Evolutionary conservation across 2,329 filamentous ascomycete genomes (phyloP).

Genomic region (Calonectria honghensis): DNA sequence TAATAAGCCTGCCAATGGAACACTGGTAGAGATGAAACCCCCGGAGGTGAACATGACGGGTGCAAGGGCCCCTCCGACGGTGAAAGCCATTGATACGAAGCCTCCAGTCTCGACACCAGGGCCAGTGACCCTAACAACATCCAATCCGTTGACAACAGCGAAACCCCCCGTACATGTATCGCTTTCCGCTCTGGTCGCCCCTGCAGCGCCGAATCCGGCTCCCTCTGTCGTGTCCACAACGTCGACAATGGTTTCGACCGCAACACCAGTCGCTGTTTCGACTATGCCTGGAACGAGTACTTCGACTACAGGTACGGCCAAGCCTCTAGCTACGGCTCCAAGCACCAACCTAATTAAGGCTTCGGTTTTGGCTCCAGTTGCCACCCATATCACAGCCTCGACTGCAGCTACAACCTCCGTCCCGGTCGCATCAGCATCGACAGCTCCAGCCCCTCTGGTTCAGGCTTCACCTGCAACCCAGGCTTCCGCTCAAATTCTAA

Average conservation of each 20-base stretch:
- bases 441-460: not conserved
- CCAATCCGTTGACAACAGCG: not conserved
- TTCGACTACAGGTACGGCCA: not conserved
- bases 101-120: not conserved
- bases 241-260: not conserved
- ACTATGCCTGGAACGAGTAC: slow-evolving; percentile 3
- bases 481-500: slow-evolving; percentile 17
- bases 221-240: slow-evolving; percentile 23
- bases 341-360: slow-evolving; percentile 22
- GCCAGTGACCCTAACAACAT: not conserved
- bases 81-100: slow-evolving; percentile 16
- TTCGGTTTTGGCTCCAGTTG: not conserved
- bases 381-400: slow-evolving; percentile 20
- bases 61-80: not conserved
- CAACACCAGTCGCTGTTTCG: not conserved
- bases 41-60: slow-evolving; percentile 34
- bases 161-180: not conserved
- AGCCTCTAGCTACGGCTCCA: not conserved
- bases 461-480: slow-evolving; percentile 23
- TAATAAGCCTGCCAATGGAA: slow-evolving; percentile 35
- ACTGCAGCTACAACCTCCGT: slow-evolving; percentile 29
- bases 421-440: slow-evolving; percentile 26
- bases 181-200: not conserved
- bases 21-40: slow-evolving; percentile 36
- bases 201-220: not conserved